Base-by-base conservation (phyloP, 75 land plant species). In the Isoetes taiwanensis region DNA sequence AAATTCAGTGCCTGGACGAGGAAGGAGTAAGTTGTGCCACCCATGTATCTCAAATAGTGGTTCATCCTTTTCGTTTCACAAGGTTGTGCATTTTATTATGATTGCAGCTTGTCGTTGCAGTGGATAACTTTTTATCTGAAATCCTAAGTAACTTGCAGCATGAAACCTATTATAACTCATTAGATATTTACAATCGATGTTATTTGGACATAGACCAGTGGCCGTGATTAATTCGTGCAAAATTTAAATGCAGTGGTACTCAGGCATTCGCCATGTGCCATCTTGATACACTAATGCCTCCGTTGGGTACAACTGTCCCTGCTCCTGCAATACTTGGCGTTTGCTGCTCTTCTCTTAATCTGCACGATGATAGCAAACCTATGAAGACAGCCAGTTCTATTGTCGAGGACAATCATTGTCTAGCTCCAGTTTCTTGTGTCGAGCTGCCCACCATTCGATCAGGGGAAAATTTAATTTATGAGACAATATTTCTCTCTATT, bases 311-410 rank as follows among this genome's bases (percentile, higher is more conserved):
- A 43, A 41, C 85, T 50, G 85, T 93, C 16, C 98, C 94, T 42
- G 77, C 90, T 26, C 95, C 98, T 25, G 58, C 76, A 32, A 53
- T 93, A 52, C 98, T 93, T 68, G 83, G 89, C 34, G 81, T 79
- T 26, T 34, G 62, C 29, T 63, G 76, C 55, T 73, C 76, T 41
- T 78, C 83, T 27, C 71, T 79, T 40, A 83, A 86, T 37, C 78
- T 80, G 32, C 56, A 64, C 9, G 41, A 85, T 12, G 72, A 80
- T 68, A 62, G 30, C 5, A 6, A 19, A 41, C 28, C 66, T 42
- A 8, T 57, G 10, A 52, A 58, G 25, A 41, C 55, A 2, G 34
- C 25, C 25, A 38, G 32, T 4, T 25, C 29, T 20, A 0, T 40
- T 53, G 48, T 38, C 48, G 66, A 68, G 28, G 59, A 64, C 35